Base-by-base conservation (phyloP, 768 basidiomycete genomes). In the Suillus paluster region DNA sequence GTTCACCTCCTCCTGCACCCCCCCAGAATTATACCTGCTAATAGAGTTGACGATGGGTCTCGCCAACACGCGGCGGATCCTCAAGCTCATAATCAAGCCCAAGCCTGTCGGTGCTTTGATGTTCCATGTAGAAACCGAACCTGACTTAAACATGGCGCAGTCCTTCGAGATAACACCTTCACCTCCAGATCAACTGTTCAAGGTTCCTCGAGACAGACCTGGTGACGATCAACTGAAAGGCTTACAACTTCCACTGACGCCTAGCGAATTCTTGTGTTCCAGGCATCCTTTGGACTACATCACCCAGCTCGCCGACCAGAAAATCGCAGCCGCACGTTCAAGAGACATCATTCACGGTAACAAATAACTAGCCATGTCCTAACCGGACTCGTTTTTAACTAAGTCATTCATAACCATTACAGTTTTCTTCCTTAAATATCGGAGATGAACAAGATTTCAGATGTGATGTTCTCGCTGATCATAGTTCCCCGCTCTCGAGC, bases 91-190 rank as follows among this genome's bases (percentile, higher is more conserved):
- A 50, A 63, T 75, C 57, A 67, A 71, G 48, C 73, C 71, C 27
- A 73, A 73, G 53, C 72, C 72, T 59, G 72, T 63, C 55, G 62
- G 72, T 74, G 55, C 7, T 38, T 10, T 50, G 11, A 38, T 46
- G 25, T 44, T 9, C 30, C 3, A 33, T 21, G 17, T 14, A 10
- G 1, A 17, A 10, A 23, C 7, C 30, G 39, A 17, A n/a, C 23
- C 3, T 21, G 41, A 27, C n/a, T 49, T 41, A 57, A 25, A 10
- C 1, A n/a, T 52, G 5, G 27, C n/a, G 11, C 25, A 73, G 72
- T 67, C 73, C 38, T 74, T 73, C 34, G 67, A 73, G 11, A 23
- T 73, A 36, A 73, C 72, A 11, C n/a, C 41, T 21, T 73, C 72
- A 11, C 36, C 61, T 1, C 72, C 67, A 8, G 72, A 73, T 33